Conservation (phyloP, 1,284 basidiomycete species). For the Ustanciosporium gigantosporum region DNA sequence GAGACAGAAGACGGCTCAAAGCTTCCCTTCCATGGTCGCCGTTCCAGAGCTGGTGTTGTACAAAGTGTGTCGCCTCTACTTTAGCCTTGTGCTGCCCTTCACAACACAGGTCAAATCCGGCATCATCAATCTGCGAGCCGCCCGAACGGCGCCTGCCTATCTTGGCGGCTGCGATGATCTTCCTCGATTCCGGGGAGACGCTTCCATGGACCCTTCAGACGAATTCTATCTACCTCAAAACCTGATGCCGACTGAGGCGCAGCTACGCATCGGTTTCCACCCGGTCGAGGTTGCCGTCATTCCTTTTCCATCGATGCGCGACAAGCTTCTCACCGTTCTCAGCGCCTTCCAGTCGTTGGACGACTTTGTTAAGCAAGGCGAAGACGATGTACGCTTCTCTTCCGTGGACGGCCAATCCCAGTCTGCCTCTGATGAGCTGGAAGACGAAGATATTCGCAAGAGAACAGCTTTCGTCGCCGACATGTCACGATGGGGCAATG, state of each 20-base stretch:
- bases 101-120: slow-evolving; percentile 37
- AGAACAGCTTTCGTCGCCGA: slow-evolving; percentile 33
- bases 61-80: slow-evolving; percentile 42
- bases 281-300: slow-evolving; percentile 37
- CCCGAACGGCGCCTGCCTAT: slow-evolving; percentile 15
- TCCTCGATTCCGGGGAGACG: slow-evolving; percentile 32
- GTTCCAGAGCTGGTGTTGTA: slow-evolving; percentile 40
- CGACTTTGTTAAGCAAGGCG: slow-evolving; percentile 14
- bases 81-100: slow-evolving; percentile 36
- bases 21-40: slow-evolving; percentile 34
- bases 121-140: slow-evolving; percentile 36
- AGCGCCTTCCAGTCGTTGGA: slow-evolving; percentile 35
- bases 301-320: slow-evolving; percentile 35
- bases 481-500: slow-evolving; percentile 32
- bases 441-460: slow-evolving; percentile 15
- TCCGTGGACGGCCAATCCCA: not conserved
- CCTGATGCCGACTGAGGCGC: slow-evolving; percentile 39
- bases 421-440: slow-evolving; percentile 1
- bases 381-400: slow-evolving; percentile 16
- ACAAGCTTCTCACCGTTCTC: slow-evolving; percentile 29
- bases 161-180: slow-evolving; percentile 27
- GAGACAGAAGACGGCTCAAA: slow-evolving; percentile 28
- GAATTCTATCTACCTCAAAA: slow-evolving; percentile 33
- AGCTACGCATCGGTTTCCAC: slow-evolving; percentile 39
- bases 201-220: slow-evolving; percentile 6